These are phyloP conservation scores for Cynanchum wilfordii DNA, from an alignment of 257 asterid genomes.

Conservation along the genomic window DNA sequence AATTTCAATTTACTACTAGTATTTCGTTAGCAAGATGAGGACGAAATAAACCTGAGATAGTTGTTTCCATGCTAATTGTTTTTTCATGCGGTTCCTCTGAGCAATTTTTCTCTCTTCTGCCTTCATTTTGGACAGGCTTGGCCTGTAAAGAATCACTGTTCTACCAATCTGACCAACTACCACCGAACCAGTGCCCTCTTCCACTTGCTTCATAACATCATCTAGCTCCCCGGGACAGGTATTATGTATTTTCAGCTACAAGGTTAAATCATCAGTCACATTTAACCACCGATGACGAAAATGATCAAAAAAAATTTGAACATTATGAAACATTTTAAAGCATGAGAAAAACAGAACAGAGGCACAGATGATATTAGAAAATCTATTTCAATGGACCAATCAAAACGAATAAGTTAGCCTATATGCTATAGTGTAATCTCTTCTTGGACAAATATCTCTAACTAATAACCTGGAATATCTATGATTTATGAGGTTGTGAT, in stretches of 20 bases:
- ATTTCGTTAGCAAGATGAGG: not conserved
- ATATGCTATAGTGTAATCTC: not conserved
- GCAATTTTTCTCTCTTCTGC: slow-evolving; percentile 70
- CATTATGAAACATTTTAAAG: not conserved
- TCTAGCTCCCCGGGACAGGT: slow-evolving; percentile 76
- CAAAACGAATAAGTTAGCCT: too few species aligned
- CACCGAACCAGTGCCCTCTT: slow-evolving; percentile 63
- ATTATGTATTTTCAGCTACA: slow-evolving; percentile 71
- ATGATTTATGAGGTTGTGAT: not conserved
- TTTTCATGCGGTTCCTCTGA: slow-evolving; percentile 32
- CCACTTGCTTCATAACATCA: slow-evolving; percentile 65
- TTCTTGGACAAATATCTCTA: not conserved
- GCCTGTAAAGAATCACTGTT: slow-evolving; percentile 89
- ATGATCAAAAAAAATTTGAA: too few species aligned
- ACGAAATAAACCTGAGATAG: slow-evolving; percentile 39
- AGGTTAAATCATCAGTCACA: not conserved
- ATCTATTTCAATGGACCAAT: too few species aligned
- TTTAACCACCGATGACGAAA: too few species aligned
- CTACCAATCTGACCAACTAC: slow-evolving; percentile 73
- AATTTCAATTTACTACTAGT: not conserved
- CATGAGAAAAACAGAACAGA: not conserved
- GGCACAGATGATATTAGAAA: not conserved
- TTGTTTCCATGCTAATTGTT: slow-evolving; percentile 24
- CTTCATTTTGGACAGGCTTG: slow-evolving; percentile 71
- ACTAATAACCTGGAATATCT: not conserved